A percentile compares a stretch with the other conserved stretches of the same genome.
Conservation (phyloP, 176 grass and related monocot species). For the Avena eriantha region DNA sequence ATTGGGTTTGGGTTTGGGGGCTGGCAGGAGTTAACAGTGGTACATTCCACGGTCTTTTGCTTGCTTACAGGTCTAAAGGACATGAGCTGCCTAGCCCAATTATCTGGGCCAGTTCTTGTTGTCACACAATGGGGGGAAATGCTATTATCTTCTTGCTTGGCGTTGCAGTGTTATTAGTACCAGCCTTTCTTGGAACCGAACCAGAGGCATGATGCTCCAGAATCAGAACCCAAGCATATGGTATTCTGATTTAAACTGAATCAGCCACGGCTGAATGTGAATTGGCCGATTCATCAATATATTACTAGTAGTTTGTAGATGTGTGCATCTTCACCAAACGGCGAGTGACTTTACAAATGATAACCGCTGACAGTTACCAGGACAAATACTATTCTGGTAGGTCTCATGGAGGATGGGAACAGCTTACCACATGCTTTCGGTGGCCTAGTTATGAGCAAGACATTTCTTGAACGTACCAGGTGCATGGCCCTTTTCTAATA, state of each 20-base stretch:
- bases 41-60: background rate
- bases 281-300: background rate
- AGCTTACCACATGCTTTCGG: background rate
- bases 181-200: slow-evolving; percentile 34
- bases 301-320: background rate
- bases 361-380: slow-evolving; percentile 12
- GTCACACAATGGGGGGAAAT: slow-evolving; percentile 40
- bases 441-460: slow-evolving; percentile 31
- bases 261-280: background rate
- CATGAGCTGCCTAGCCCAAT: background rate
- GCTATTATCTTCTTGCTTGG: background rate
- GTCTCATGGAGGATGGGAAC: slow-evolving; percentile 29
- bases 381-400: slow-evolving; percentile 3
- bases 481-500: slow-evolving; percentile 44
- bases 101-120: slow-evolving; percentile 30
- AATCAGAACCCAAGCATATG: background rate
- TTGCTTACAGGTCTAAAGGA: slow-evolving; percentile 26
- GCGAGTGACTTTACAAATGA: background rate
- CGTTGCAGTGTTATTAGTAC: background rate
- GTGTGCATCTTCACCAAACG: background rate
- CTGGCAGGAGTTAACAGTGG: background rate
- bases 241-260: slow-evolving; percentile 5
- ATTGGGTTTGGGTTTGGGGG: background rate
- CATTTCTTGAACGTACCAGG: slow-evolving; percentile 42
- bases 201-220: background rate